phyloP scores from a whole-genome alignment of 768 basidiomycete species.

The Kwoniella mangroviensis region DNA sequence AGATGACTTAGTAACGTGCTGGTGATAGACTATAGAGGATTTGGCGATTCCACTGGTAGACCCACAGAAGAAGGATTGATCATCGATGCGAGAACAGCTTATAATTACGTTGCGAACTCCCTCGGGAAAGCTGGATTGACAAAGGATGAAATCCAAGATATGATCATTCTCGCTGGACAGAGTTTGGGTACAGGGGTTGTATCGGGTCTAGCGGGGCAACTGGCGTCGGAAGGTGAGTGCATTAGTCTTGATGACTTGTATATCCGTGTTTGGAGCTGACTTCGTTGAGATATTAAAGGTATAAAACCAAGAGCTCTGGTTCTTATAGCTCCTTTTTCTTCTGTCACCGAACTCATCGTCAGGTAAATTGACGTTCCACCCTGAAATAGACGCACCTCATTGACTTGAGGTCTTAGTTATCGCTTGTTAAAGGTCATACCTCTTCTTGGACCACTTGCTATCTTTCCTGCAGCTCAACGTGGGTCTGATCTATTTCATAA shows the following conservation, averaged over 20 bases:
- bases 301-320: conserved; percentile 59
- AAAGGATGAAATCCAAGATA: conserved; percentile 58
- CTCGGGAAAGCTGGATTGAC: conserved; percentile 40
- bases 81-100: conserved; percentile 73
- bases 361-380: conserved; percentile 53
- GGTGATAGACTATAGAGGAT: conserved; percentile 89
- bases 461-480: conserved; percentile 70
- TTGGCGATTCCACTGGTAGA: conserved; percentile 77
- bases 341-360: conserved; percentile 66
- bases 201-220: conserved; percentile 59
- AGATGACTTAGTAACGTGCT: conserved; percentile 69
- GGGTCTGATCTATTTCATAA: conserved; percentile 50
- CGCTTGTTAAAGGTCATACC: conserved; percentile 70
- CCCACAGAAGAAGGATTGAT: conserved; percentile 78
- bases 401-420: conserved; percentile 58
- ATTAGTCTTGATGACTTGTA: not conserved
- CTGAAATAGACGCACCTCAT: too few species aligned
- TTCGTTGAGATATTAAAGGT: conserved; percentile 30
- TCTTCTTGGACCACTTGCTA: conserved; percentile 70
- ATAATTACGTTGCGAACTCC: conserved; percentile 69
- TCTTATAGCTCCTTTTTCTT: conserved; percentile 61
- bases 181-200: conserved; percentile 85
- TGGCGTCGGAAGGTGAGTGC: conserved; percentile 59
- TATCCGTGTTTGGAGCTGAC: not conserved
- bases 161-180: conserved; percentile 79